Base-by-base conservation (phyloP, 495 filamentous ascomycete species). In the Darksidea phi region DNA sequence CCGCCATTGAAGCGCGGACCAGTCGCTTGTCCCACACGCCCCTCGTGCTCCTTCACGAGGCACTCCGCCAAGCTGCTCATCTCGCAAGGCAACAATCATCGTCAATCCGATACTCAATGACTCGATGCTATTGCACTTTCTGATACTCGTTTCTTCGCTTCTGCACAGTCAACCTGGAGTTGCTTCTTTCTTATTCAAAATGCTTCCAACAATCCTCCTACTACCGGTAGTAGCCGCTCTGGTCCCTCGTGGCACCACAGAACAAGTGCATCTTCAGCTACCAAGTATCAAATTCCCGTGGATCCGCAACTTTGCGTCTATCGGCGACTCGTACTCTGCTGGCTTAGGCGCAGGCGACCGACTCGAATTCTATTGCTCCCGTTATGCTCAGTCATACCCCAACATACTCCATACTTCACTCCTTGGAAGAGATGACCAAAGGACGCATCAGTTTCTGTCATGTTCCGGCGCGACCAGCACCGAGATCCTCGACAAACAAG, bases 261-360 rank as follows among this genome's bases (percentile, higher is more conserved):
- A 49, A 20, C 60, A 63, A 34, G 0, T 57, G n/a, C 54, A 37
- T n/a, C 34, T 52, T 17, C 15, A 6, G 24, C n/a, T 42, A 24
- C 21, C 1, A 24, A 13, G 28, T 20, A 11, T 46, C 7, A 18
- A 28, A 48, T 62, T 48, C 38, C 54, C 64, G 10, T 67, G 64
- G 64, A 62, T 67, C 26, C 47, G 28, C 0, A 67, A 46, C 18
- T 57, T 62, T 23, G 58, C 58, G 0, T 62, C 64, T 6, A 54
- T 67, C 6, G 64, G 64, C 23, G 64, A 67, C 34, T 67, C 64
- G 2, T 67, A 67, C 36, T 46, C 64, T n/a, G 53, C 64, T 18
- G 64, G 64, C 13, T 42, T 67, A 1, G 64, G 64, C 7, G 53
- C 64, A 6, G 64, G 64, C 28, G 28, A 17, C 43, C 50, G 59